phyloP scores from a whole-genome alignment of 1,139 yeast species.

The Nakaseomyces sp. region DNA sequence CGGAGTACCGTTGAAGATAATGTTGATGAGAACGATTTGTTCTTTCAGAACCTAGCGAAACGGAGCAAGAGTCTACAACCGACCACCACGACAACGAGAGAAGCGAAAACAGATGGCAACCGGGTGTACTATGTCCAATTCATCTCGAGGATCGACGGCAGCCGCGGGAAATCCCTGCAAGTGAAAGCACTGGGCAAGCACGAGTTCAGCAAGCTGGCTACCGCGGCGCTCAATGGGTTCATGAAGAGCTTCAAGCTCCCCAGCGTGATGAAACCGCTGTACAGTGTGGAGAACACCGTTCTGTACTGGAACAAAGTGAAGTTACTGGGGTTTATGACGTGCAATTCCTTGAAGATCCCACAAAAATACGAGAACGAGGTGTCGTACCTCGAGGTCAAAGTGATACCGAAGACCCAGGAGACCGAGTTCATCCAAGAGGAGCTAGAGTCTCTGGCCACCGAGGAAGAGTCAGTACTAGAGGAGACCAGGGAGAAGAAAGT shows the following conservation, averaged over 20 bases:
- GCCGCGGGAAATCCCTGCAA: constrained; percentile 20
- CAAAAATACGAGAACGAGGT: constrained; percentile 19
- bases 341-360: constrained; percentile 27
- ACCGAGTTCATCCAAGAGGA: constrained; percentile 12
- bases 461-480: constrained; percentile 9
- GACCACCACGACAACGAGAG: constrained; percentile 5
- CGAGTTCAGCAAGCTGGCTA: constrained; percentile 22
- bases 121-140: constrained; percentile 24
- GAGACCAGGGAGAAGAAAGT: constrained; percentile 5
- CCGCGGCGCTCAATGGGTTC: constrained; percentile 23
- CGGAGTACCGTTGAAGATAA: background rate
- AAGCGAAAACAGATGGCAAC: constrained; percentile 9
- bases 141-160: constrained; percentile 26
- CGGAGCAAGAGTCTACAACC: constrained; percentile 10
- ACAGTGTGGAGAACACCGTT: constrained; percentile 19
- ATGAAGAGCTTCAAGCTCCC: constrained; percentile 19
- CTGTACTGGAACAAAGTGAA: constrained; percentile 26
- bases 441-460: constrained; percentile 10
- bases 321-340: constrained; percentile 28
- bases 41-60: constrained; percentile 25
- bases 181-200: constrained; percentile 27
- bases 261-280: constrained; percentile 12
- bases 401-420: constrained; percentile 21
- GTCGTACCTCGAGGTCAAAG: constrained; percentile 18
- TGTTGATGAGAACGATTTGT: constrained; percentile 27